Evolutionary conservation across 164 flowering plant genomes (phyloP).

Genomic region (Protea cynaroides): DNA sequence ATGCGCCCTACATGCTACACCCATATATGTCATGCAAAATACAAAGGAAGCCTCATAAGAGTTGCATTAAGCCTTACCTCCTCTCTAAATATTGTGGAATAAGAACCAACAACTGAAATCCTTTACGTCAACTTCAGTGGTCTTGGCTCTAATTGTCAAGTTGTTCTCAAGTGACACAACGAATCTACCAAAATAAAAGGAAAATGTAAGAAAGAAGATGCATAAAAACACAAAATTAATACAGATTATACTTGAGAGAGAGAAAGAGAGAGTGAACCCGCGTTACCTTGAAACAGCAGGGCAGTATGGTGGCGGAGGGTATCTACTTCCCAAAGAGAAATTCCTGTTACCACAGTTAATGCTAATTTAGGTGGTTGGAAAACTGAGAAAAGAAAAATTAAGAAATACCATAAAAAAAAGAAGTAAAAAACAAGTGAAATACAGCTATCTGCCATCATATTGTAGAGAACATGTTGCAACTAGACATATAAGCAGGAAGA

Average conservation of each 20-base stretch:
- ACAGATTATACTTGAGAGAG: too few relatives aligned
- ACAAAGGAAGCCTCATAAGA: background rate
- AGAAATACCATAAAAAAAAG: background rate
- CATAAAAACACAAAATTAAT: background rate
- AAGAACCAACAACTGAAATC: constrained; percentile 92
- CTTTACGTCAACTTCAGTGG: constrained; percentile 58
- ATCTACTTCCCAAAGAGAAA: constrained; percentile 97
- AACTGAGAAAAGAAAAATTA: background rate
- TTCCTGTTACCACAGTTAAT: constrained; percentile 40
- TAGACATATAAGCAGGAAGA: too few relatives aligned
- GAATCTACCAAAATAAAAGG: constrained; percentile 40
- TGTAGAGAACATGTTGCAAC: too few relatives aligned
- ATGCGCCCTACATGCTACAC: too few relatives aligned
- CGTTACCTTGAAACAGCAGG: constrained; percentile 87
- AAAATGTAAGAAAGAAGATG: background rate
- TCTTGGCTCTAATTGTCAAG: constrained; percentile 74
- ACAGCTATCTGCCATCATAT: too few relatives aligned
- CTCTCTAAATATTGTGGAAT: constrained; percentile 70
- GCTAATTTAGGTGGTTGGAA: background rate
- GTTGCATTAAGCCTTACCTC: constrained; percentile 45
- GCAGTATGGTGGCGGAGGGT: constrained; percentile 85
- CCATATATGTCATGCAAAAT: background rate
- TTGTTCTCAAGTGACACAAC: constrained; percentile 78
- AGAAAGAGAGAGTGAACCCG: background rate
- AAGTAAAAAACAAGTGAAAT: too few relatives aligned